Percentiles rank a stretch among this genome's conserved stretches.
Evolutionary conservation across 306 rosid genomes (phyloP).

Genomic region (Trifolium pratense): DNA sequence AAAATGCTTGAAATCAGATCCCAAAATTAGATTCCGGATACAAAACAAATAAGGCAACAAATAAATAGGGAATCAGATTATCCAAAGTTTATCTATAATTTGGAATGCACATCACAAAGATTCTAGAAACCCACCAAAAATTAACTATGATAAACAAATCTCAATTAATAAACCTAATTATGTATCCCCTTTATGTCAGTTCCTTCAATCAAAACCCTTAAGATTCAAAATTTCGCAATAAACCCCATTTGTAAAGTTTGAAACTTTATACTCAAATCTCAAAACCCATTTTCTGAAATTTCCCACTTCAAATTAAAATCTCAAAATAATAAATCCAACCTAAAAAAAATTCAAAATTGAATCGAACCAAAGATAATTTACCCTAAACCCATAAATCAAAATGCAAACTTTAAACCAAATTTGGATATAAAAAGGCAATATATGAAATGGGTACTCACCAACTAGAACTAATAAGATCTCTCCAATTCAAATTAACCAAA

Average conservation of each 20-base stretch:
- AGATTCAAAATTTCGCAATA: constrained; percentile 3
- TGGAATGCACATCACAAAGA: not conserved
- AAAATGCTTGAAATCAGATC: constrained; percentile 36
- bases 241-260: constrained; percentile 23
- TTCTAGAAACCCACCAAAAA: not conserved
- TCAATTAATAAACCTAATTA: not conserved
- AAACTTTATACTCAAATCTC: constrained; percentile 4
- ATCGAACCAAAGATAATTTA: not conserved
- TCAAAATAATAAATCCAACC: not conserved
- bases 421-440: not conserved
- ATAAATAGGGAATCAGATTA: not conserved
- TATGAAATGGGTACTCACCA: constrained; percentile 64
- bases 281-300: constrained; percentile 20
- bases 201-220: not conserved
- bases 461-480: constrained; percentile 83
- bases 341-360: not conserved
- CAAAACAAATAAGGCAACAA: constrained; percentile 15
- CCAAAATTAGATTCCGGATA: constrained; percentile 1
- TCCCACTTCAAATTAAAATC: not conserved
- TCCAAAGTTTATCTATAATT: not conserved
- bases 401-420: not conserved
- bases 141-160: not conserved
- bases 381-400: not conserved
- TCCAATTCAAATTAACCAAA: constrained; percentile 77
- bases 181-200: too few relatives aligned